Evolutionary conservation across 805 yeast genomes (phyloP).

Genomic region (Saturnispora halmiae): DNA sequence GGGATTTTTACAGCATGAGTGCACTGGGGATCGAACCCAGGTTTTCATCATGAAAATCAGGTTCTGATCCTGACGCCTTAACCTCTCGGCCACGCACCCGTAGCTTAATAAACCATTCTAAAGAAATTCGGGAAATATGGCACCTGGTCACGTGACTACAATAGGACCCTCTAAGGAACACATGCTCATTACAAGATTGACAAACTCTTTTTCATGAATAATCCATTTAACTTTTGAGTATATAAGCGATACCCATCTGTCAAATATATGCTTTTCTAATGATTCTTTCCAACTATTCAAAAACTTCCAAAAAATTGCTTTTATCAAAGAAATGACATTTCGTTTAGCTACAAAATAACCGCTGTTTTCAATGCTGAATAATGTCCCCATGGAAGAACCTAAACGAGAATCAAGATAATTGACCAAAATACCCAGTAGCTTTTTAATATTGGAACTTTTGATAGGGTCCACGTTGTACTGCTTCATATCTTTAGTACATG

Average conservation of each 20-base stretch:
- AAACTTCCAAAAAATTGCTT: slow-evolving; percentile 17
- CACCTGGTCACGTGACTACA: slow-evolving; percentile 2
- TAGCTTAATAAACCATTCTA: not conserved
- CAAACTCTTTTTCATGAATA: not conserved
- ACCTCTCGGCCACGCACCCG: slow-evolving; percentile 21
- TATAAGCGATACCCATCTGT: slow-evolving; percentile 7
- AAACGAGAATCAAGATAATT: slow-evolving; percentile 9
- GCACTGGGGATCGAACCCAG: slow-evolving; percentile 20
- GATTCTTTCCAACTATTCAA: slow-evolving; percentile 15
- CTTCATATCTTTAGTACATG: slow-evolving; percentile 27
- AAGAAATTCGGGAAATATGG: too few relatives aligned
- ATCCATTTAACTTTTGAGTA: not conserved
- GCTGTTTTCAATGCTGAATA: slow-evolving; percentile 16
- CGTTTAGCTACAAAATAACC: slow-evolving; percentile 14
- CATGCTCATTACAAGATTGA: not conserved
- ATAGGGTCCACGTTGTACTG: slow-evolving; percentile 14
- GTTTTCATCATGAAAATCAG: slow-evolving; percentile 19
- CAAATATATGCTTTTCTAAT: slow-evolving; percentile 11
- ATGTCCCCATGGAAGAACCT: slow-evolving; percentile 1
- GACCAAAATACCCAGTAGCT: slow-evolving; percentile 17
- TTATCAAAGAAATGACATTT: slow-evolving; percentile 15
- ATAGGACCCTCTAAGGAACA: not conserved
- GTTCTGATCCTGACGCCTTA: slow-evolving; percentile 21
- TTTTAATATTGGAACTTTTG: slow-evolving; percentile 11
- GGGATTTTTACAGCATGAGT: slow-evolving; percentile 11